A percentile compares a stretch with the other conserved stretches of the same genome.
Conservation (phyloP, 2,329 filamentous ascomycete genomes). For the Paramyrothecium roridum region DNA sequence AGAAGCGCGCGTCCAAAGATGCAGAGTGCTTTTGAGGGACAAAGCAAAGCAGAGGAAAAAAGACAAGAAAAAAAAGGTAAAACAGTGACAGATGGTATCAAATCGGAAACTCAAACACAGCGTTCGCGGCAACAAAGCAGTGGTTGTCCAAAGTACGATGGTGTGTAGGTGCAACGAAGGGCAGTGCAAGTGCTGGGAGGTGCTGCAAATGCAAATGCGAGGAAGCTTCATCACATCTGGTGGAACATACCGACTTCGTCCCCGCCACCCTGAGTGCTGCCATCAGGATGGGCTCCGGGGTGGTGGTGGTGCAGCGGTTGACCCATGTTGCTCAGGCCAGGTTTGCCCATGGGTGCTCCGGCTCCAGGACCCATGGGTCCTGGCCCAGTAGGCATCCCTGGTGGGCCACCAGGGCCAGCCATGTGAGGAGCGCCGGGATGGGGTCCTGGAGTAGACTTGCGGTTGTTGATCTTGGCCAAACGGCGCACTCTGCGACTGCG, state of each 20-base stretch:
- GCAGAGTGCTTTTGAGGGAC: conserved; percentile 3
- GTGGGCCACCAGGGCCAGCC: conserved; percentile 62
- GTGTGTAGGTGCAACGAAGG: conserved; percentile 11
- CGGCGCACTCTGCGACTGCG: conserved; percentile 88
- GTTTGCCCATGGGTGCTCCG: conserved; percentile 57
- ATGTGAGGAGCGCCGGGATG: conserved; percentile 60
- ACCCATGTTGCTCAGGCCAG: conserved; percentile 65
- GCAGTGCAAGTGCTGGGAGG: conserved; percentile 25
- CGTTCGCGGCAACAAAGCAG: conserved; percentile 19
- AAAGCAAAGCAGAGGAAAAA: conserved; percentile 17
- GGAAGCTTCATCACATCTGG: conserved; percentile 68
- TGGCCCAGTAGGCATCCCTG: conserved; percentile 60
- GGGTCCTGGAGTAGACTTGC: conserved; percentile 66
- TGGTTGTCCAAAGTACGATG: conserved; percentile 13
- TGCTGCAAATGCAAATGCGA: conserved; percentile 33
- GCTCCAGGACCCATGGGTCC: conserved; percentile 59
- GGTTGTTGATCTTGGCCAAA: conserved; percentile 92
- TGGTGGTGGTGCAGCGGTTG: conserved; percentile 67
- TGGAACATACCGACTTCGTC: conserved; percentile 98
- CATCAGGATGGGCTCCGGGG: conserved; percentile 36
- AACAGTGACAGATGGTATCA: conserved; percentile 28
- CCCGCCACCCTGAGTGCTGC: conserved; percentile 61
- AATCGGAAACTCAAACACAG: conserved; percentile 37
- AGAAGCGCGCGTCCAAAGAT: not conserved
- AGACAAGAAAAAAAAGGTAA: conserved; percentile 18